Percentiles rank a stretch among this genome's conserved stretches.
Conservation (phyloP, 2,329 filamentous ascomycete genomes). For the Monosporascus sp. region DNA sequence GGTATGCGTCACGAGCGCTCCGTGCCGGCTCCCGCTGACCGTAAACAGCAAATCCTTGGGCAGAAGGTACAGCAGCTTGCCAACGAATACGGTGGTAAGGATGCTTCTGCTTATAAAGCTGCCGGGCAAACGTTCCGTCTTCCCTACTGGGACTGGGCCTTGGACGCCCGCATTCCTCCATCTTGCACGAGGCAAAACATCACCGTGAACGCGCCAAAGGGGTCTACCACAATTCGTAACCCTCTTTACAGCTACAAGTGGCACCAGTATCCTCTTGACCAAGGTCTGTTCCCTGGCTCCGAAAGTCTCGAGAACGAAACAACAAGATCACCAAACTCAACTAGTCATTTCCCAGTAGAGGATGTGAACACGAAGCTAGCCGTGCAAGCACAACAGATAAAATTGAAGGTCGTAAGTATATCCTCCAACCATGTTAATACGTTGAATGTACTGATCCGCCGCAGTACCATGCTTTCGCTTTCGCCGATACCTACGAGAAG, state of each 20-base stretch:
- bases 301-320: conserved; percentile 30
- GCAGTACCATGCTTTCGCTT: conserved; percentile 39
- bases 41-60: conserved; percentile 46
- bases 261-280: conserved; percentile 32
- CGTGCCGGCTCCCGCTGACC: conserved; percentile 4
- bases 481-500: conserved; percentile 30
- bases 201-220: conserved; percentile 37
- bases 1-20: conserved; percentile 29
- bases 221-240: conserved; percentile 39
- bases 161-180: conserved; percentile 36
- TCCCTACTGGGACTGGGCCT: conserved; percentile 54
- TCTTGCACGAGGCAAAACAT: conserved; percentile 31
- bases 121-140: conserved; percentile 43
- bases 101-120: conserved; percentile 33
- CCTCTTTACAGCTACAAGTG: conserved; percentile 50
- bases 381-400: conserved; percentile 26
- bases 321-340: conserved; percentile 31
- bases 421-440: not conserved
- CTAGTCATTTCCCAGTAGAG: conserved; percentile 33
- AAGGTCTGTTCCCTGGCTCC: conserved; percentile 31
- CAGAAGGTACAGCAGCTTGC: conserved; percentile 42
- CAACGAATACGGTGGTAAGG: conserved; percentile 32
- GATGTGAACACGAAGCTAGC: conserved; percentile 32
- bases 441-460: not conserved
- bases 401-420: conserved; percentile 35